Evolutionary conservation across 495 filamentous ascomycete genomes (phyloP).

Genomic region (Thermothielavioides terrestris): DNA sequence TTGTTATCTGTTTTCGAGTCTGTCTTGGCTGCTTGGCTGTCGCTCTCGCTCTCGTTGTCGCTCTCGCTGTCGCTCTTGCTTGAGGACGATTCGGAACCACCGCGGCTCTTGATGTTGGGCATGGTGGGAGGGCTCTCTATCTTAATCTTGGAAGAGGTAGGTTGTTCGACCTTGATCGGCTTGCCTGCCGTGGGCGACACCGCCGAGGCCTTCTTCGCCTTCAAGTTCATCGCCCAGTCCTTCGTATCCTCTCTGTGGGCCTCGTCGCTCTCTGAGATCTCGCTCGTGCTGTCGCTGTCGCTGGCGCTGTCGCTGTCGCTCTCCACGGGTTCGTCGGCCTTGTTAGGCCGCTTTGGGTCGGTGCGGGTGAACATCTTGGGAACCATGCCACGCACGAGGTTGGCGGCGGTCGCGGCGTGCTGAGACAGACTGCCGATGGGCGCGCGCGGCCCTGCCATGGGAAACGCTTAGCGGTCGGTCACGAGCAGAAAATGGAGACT

Average conservation of each 20-base stretch:
- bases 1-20: neutral
- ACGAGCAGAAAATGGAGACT: neutral
- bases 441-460: constrained; percentile 29
- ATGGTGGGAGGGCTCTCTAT: constrained; percentile 1
- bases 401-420: constrained; percentile 22
- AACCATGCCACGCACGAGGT: constrained; percentile 18
- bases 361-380: constrained; percentile 11
- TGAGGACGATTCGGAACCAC: constrained; percentile 5
- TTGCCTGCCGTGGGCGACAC: neutral
- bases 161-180: neutral
- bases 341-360: constrained; percentile 12
- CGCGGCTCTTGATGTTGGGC: neutral
- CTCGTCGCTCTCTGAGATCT: constrained; percentile 5
- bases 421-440: constrained; percentile 25
- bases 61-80: constrained; percentile 25
- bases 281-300: constrained; percentile 15
- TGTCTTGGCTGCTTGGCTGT: constrained; percentile 11
- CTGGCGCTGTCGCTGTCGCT: constrained; percentile 17
- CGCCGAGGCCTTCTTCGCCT: constrained; percentile 2
- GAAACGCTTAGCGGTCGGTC: constrained; percentile 2
- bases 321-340: constrained; percentile 20
- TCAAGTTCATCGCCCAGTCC: neutral
- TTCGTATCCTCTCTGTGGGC: neutral
- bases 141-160: neutral
- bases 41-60: constrained; percentile 21